Conservation (phyloP, 2,329 filamentous ascomycete genomes). For the Lomentospora prolificans region DNA sequence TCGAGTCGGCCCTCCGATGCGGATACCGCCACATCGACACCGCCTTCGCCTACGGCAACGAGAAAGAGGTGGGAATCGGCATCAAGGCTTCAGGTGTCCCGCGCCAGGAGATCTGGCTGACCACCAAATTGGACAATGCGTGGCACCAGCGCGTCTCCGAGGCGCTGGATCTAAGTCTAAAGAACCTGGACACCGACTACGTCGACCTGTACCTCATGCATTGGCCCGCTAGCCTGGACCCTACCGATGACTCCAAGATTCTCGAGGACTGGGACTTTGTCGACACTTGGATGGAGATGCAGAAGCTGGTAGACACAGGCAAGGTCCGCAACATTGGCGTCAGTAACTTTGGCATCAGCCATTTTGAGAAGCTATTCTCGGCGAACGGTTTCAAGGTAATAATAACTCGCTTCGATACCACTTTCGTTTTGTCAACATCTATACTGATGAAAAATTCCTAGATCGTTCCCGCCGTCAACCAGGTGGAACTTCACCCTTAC, state of each 20-base stretch:
- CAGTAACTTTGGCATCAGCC: constrained; percentile 74
- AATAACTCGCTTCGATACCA: too few species aligned
- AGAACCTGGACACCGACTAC: constrained; percentile 54
- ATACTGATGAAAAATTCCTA: constrained; percentile 15
- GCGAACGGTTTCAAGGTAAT: constrained; percentile 43
- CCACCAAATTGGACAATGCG: constrained; percentile 75
- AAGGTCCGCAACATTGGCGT: constrained; percentile 76
- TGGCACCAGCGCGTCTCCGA: constrained; percentile 61
- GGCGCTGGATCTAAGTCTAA: constrained; percentile 49
- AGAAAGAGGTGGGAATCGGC: constrained; percentile 55
- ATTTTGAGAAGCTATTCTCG: constrained; percentile 67
- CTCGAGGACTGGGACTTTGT: constrained; percentile 71
- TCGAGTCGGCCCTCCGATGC: constrained; percentile 55
- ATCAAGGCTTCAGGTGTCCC: constrained; percentile 55
- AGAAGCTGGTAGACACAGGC: constrained; percentile 57
- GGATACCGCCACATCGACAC: constrained; percentile 73
- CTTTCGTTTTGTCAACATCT: not conserved
- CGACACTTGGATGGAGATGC: constrained; percentile 66
- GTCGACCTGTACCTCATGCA: constrained; percentile 64
- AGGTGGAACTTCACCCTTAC: constrained; percentile 73
- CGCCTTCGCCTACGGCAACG: constrained; percentile 70
- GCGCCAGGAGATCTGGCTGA: constrained; percentile 59
- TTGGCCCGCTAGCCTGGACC: constrained; percentile 58
- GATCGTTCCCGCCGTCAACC: constrained; percentile 61
- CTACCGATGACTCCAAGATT: constrained; percentile 54